Evolutionary conservation across 768 basidiomycete genomes (phyloP).

Genomic region (Calocybe gangraenosa): DNA sequence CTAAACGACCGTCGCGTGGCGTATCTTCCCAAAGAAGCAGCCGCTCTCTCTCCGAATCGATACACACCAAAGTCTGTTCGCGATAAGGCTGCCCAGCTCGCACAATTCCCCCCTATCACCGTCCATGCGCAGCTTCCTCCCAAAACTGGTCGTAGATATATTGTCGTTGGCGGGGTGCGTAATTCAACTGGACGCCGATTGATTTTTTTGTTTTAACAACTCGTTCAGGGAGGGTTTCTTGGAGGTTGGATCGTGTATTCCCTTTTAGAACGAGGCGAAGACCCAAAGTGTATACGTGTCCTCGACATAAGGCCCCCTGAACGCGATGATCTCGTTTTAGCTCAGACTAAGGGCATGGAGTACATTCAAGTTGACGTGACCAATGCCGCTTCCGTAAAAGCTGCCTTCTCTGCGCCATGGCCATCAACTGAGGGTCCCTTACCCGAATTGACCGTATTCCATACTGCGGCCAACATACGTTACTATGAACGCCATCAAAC

Average conservation of each 20-base stretch:
- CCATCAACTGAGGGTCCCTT: constrained; percentile 26
- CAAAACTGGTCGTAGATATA: constrained; percentile 70
- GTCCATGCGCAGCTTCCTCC: constrained; percentile 51
- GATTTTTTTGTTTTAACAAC: neutral
- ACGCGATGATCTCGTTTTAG: constrained; percentile 51
- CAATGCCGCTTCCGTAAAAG: constrained; percentile 45
- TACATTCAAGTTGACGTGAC: constrained; percentile 61
- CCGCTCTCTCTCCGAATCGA: constrained; percentile 49
- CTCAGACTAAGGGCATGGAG: constrained; percentile 45
- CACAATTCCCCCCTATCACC: constrained; percentile 26
- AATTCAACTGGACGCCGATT: neutral
- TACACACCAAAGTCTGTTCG: constrained; percentile 39
- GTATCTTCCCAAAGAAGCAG: constrained; percentile 43
- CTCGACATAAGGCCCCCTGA: constrained; percentile 63
- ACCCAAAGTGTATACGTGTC: constrained; percentile 58
- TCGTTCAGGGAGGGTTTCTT: constrained; percentile 60
- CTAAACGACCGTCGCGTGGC: constrained; percentile 53
- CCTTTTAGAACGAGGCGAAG: constrained; percentile 66
- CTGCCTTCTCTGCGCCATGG: constrained; percentile 67
- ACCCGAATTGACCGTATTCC: constrained; percentile 60
- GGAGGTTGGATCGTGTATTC: constrained; percentile 77
- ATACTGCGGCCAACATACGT: constrained; percentile 74
- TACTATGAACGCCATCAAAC: constrained; percentile 62
- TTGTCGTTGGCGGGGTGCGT: constrained; percentile 65
- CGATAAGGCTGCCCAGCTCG: constrained; percentile 32